Percentiles rank a stretch among this genome's conserved stretches.
These are phyloP conservation scores for Chlorophyllum brunneum DNA, from an alignment of 768 basidiomycete genomes.

Conservation along the genomic window DNA sequence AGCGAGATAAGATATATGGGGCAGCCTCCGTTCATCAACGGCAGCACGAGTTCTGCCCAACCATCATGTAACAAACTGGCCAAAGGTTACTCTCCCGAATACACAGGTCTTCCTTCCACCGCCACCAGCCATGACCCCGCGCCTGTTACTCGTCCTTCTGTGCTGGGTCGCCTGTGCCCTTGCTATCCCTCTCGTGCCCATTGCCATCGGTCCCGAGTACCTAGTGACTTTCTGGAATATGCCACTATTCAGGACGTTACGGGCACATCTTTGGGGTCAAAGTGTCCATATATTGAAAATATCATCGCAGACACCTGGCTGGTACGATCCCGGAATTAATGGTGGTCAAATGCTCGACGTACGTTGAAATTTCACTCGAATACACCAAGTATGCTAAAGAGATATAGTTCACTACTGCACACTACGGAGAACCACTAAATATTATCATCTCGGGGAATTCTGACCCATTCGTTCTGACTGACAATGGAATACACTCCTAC, in stretches of 20 bases:
- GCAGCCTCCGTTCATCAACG: neutral
- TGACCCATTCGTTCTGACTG: conserved; percentile 77
- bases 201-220: neutral
- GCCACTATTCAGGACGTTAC: neutral
- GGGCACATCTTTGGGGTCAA: neutral
- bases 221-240: neutral
- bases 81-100: no score
- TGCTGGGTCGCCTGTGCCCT: conserved; percentile 1
- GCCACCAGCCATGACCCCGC: neutral
- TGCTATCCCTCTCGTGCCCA: neutral
- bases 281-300: neutral
- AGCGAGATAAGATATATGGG: neutral
- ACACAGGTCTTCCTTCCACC: no score
- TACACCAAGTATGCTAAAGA: conserved; percentile 3
- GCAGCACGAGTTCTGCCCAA: neutral
- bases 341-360: conserved; percentile 81
- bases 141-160: neutral
- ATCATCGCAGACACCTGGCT: conserved; percentile 23
- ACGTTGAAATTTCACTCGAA: conserved; percentile 20
- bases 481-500: conserved; percentile 64
- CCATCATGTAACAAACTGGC: conserved; percentile 1
- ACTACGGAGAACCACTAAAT: conserved; percentile 79
- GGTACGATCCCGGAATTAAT: conserved; percentile 65
- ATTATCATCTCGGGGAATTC: conserved; percentile 76
- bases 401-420: conserved; percentile 57